A percentile compares a stretch with the other conserved stretches of the same genome.
phyloP scores from a whole-genome alignment of 2,329 filamentous ascomycete species.

The Pestalotiopsis sp. region DNA sequence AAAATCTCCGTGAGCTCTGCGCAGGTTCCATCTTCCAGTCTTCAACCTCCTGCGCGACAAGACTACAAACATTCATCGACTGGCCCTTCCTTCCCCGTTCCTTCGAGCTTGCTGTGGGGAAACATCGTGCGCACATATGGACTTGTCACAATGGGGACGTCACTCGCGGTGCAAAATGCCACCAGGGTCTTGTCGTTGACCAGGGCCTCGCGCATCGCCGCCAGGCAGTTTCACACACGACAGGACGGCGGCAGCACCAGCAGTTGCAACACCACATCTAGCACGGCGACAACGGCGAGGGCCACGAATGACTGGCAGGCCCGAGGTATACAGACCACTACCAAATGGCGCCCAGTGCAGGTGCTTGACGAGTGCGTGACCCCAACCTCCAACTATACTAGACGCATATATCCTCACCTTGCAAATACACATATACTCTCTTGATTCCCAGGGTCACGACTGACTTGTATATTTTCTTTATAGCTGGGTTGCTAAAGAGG shows the following conservation, averaged over 20 bases:
- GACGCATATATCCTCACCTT: neutral
- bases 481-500: constrained; percentile 92
- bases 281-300: neutral
- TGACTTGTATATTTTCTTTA: neutral
- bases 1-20: neutral
- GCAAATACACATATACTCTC: neutral
- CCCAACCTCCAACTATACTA: neutral
- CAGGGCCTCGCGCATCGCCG: constrained; percentile 16
- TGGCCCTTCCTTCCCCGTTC: neutral
- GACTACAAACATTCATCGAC: neutral
- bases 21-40: neutral
- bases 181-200: constrained; percentile 37
- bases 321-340: constrained; percentile 29
- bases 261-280: constrained; percentile 14
- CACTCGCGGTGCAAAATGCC: constrained; percentile 46
- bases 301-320: neutral
- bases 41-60: neutral
- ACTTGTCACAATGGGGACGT: constrained; percentile 45
- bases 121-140: constrained; percentile 25
- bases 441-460: neutral
- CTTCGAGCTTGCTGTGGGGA: neutral
- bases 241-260: neutral
- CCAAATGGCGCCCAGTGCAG: constrained; percentile 64
- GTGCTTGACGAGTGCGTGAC: constrained; percentile 64
- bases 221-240: constrained; percentile 3